Conservation (phyloP, 148 eudicot genomes). For the Chenopodium album region DNA sequence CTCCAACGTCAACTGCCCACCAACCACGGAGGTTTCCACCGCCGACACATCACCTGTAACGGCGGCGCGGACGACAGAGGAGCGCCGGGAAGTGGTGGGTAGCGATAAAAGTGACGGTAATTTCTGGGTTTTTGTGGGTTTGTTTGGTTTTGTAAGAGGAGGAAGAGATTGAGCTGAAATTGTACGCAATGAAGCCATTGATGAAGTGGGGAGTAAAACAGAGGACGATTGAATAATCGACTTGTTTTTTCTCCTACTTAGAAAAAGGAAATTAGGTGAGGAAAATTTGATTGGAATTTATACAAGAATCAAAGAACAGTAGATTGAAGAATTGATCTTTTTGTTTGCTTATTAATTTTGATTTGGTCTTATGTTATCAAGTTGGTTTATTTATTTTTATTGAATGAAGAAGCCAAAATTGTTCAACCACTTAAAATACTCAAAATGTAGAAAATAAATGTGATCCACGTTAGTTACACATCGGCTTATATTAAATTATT, state of each 20-base stretch:
- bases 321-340: too few relatives aligned
- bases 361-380: too few relatives aligned
- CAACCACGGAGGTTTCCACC: constrained; percentile 33
- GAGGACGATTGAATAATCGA: constrained; percentile 19
- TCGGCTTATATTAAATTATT: too few relatives aligned
- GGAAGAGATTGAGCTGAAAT: constrained; percentile 17
- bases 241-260: constrained; percentile 31
- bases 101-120: not conserved
- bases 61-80: constrained; percentile 17
- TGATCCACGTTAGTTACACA: too few relatives aligned
- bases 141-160: constrained; percentile 13
- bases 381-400: too few relatives aligned
- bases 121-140: constrained; percentile 19
- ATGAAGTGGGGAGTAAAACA: constrained; percentile 7
- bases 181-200: constrained; percentile 28
- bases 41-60: constrained; percentile 32
- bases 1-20: constrained; percentile 57
- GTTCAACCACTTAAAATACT: too few relatives aligned
- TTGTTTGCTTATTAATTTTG: too few relatives aligned
- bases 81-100: constrained; percentile 7
- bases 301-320: too few relatives aligned
- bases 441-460: too few relatives aligned
- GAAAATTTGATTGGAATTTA: too few relatives aligned
- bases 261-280: not conserved
- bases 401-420: too few relatives aligned